Conservation (phyloP, 768 basidiomycete genomes). For the Pisolithus microcarpus region DNA sequence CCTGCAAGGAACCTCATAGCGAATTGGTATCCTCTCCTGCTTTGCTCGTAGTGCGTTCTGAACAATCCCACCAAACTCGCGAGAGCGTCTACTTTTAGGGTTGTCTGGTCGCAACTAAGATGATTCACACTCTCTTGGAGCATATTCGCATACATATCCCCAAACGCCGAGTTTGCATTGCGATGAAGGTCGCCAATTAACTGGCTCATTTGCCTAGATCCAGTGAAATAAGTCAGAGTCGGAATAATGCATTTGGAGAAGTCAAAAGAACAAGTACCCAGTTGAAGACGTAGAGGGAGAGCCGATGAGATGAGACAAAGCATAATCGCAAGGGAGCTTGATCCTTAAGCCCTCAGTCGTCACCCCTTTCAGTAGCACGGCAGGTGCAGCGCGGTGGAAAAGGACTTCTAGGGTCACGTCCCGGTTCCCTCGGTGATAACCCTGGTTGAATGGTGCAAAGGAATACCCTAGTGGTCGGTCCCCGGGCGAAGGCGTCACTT, state of each 20-base stretch:
- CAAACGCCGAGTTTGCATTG: slow-evolving; percentile 6
- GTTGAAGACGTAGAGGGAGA: too few species aligned
- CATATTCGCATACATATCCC: slow-evolving; percentile 8
- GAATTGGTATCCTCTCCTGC: slow-evolving; percentile 3
- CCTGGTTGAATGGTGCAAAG: neutral
- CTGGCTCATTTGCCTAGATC: neutral
- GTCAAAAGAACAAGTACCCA: too few species aligned
- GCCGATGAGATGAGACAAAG: too few species aligned
- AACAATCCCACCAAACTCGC: neutral
- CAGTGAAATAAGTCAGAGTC: too few species aligned
- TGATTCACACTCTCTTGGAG: slow-evolving; percentile 9
- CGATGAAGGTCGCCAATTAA: slow-evolving; percentile 3
- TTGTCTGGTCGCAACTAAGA: too few species aligned
- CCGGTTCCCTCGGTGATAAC: neutral
- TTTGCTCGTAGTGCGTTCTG: slow-evolving; percentile 2
- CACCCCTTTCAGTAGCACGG: neutral
- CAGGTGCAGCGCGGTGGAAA: slow-evolving; percentile 6
- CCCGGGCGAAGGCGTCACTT: neutral
- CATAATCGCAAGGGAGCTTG: neutral
- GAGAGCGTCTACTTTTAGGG: too few species aligned
- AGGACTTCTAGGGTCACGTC: neutral
- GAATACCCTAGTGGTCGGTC: slow-evolving; percentile 1
- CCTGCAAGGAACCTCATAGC: neutral
- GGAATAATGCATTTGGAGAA: too few species aligned
- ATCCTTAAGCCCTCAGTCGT: neutral